A percentile compares a stretch with the other conserved stretches of the same genome.
Conservation (phyloP, 306 rosid genomes). For the Trichosanthes truncata region DNA sequence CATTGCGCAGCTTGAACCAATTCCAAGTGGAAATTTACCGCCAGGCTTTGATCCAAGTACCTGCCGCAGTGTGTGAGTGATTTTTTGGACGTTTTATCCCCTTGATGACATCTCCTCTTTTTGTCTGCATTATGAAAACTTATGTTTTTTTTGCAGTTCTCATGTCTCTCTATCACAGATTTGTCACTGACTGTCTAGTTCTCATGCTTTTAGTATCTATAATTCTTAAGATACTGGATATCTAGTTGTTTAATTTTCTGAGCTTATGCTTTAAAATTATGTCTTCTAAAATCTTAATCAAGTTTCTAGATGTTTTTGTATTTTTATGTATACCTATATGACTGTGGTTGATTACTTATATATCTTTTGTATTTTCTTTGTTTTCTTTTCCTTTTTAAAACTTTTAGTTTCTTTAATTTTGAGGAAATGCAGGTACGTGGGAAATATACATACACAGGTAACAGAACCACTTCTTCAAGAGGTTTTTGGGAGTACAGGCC, state of each 20-base stretch:
- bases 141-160: background rate
- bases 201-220: background rate
- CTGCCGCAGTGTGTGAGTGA: constrained; percentile 99
- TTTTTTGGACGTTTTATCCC: constrained; percentile 38
- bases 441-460: constrained; percentile 89
- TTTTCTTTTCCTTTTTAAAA: constrained; percentile 27
- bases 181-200: background rate
- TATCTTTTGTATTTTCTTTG: constrained; percentile 25
- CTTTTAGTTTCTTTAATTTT: constrained; percentile 34
- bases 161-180: background rate
- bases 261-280: background rate
- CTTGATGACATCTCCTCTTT: background rate
- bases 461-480: constrained; percentile 98
- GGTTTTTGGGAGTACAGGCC: constrained; percentile 87
- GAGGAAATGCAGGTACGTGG: constrained; percentile 83
- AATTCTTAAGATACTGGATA: background rate
- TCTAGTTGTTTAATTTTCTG: background rate
- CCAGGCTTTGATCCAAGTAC: constrained; percentile 99
- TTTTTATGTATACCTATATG: background rate
- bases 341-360: constrained; percentile 18
- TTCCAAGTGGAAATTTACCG: constrained; percentile 99
- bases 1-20: constrained; percentile 98
- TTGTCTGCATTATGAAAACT: constrained; percentile 14
- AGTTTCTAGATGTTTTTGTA: background rate
- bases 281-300: background rate